These are phyloP conservation scores for Saturnispora zaruensis DNA, from an alignment of 805 yeast genomes.

Conservation along the genomic window DNA sequence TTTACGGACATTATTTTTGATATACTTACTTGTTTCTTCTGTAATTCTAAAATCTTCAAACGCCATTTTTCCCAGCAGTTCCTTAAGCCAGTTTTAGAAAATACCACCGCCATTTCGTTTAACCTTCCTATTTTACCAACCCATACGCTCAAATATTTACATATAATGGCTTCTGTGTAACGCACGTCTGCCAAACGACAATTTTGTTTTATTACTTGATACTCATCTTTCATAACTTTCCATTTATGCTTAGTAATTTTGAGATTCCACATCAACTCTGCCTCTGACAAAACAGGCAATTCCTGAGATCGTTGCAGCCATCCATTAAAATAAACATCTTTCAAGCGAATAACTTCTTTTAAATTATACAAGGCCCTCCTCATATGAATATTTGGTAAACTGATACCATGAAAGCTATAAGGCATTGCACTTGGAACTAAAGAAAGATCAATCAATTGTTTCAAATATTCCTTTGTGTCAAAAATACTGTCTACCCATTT, in stretches of 20 bases:
- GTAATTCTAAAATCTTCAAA: not conserved
- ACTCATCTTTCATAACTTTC: not conserved
- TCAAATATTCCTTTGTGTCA: constrained; percentile 14
- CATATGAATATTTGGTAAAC: constrained; percentile 22
- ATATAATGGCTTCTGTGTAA: not conserved
- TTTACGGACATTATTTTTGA: not conserved
- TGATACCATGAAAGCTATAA: constrained; percentile 11
- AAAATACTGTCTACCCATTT: constrained; percentile 15
- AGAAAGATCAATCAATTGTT: constrained; percentile 19
- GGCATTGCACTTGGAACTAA: constrained; percentile 23
- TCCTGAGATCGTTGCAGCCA: constrained; percentile 12
- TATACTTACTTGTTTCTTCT: not conserved
- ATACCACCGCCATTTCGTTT: not conserved
- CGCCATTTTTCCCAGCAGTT: not conserved
- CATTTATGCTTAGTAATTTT: not conserved
- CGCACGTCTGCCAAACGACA: not conserved
- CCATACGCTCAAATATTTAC: constrained; percentile 1
- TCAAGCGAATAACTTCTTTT: constrained; percentile 16
- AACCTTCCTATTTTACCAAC: not conserved
- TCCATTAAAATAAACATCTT: constrained; percentile 15
- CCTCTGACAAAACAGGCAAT: not conserved
- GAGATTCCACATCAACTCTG: constrained; percentile 1
- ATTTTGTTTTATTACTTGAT: not conserved
- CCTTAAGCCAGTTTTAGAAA: not conserved
- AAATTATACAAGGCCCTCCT: constrained; percentile 21